Percentiles rank a stretch among this genome's conserved stretches.
Evolutionary conservation across 805 yeast genomes (phyloP).

Genomic region (Citeromyces matritensis): DNA sequence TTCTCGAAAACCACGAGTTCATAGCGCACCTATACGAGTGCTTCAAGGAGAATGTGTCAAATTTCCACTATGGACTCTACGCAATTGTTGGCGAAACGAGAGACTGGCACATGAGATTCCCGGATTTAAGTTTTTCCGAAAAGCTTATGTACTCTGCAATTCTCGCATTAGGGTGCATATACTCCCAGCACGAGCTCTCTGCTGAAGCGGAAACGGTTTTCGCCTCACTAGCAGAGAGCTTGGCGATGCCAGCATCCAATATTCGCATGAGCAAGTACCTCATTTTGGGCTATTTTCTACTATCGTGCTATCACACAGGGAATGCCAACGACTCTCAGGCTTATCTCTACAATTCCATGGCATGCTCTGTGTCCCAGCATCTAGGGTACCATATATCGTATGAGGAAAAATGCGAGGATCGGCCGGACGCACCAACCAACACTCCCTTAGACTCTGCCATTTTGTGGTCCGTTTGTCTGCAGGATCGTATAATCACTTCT

Average conservation of each 20-base stretch:
- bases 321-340: slow-evolving; percentile 14
- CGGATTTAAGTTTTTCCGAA: slow-evolving; percentile 7
- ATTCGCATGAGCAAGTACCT: slow-evolving; percentile 9
- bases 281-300: slow-evolving; percentile 10
- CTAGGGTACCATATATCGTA: slow-evolving; percentile 16
- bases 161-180: slow-evolving; percentile 11
- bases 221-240: slow-evolving; percentile 11
- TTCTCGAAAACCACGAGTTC: slow-evolving; percentile 2
- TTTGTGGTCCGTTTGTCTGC: slow-evolving; percentile 15
- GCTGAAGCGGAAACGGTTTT: slow-evolving; percentile 6
- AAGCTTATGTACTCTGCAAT: slow-evolving; percentile 11
- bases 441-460: slow-evolving; percentile 12
- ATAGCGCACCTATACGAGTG: slow-evolving; percentile 4
- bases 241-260: slow-evolving; percentile 9
- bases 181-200: slow-evolving; percentile 7
- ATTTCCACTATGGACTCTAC: slow-evolving; percentile 6
- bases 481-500: slow-evolving; percentile 14
- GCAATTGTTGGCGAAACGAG: too few relatives aligned
- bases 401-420: slow-evolving; percentile 7
- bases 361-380: slow-evolving; percentile 17
- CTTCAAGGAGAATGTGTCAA: slow-evolving; percentile 6
- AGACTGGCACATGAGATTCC: too few relatives aligned
- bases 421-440: slow-evolving; percentile 9
- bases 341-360: slow-evolving; percentile 13
- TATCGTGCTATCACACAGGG: slow-evolving; percentile 16